Conservation (phyloP, 257 asterid genomes). For the Solanum neorickii region DNA sequence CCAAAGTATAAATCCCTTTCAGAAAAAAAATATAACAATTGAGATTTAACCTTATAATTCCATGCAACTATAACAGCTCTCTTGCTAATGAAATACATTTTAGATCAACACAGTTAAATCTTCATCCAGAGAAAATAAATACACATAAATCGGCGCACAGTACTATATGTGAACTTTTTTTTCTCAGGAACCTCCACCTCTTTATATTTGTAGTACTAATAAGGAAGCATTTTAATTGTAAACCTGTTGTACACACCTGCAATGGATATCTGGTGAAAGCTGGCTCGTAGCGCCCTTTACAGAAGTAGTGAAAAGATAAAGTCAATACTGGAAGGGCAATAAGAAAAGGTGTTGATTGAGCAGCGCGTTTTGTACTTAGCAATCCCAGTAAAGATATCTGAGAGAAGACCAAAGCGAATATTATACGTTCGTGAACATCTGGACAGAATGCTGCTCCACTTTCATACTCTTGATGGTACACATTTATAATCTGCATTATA, state of each 20-base stretch:
- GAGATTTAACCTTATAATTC: neutral
- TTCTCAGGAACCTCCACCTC: neutral
- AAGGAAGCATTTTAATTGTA: neutral
- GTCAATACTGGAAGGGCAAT: slow-evolving; percentile 74
- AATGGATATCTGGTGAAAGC: slow-evolving; percentile 65
- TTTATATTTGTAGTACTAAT: neutral
- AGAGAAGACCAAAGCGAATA: slow-evolving; percentile 60
- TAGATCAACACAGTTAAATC: neutral
- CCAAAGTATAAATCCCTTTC: neutral
- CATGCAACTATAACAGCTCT: neutral
- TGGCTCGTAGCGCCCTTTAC: slow-evolving; percentile 87
- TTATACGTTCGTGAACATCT: slow-evolving; percentile 73
- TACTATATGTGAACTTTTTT: neutral
- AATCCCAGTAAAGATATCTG: slow-evolving; percentile 76
- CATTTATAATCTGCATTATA: slow-evolving; percentile 73
- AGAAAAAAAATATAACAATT: neutral
- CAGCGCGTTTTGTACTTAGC: slow-evolving; percentile 61
- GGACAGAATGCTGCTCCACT: slow-evolving; percentile 98
- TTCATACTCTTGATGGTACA: slow-evolving; percentile 82
- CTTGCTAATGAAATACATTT: neutral
- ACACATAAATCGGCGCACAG: neutral
- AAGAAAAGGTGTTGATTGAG: slow-evolving; percentile 57
- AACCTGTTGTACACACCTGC: slow-evolving; percentile 35
- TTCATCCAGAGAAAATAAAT: neutral
- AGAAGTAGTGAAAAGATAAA: slow-evolving; percentile 51